Base-by-base conservation (phyloP, 345 rosid species). In the Acer negundo region DNA sequence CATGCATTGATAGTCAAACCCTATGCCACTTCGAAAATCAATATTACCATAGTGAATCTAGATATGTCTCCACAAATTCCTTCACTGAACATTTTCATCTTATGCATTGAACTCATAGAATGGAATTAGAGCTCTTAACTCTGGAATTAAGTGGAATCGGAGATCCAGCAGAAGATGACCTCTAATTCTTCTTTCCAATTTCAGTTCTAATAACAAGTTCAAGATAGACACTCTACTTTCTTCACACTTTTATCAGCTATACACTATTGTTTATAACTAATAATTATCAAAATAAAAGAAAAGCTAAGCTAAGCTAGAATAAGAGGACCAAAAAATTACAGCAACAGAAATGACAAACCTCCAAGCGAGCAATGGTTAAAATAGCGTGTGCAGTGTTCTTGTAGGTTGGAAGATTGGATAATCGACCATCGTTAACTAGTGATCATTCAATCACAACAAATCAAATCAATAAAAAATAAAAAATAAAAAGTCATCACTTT, bases 381-480 rank as follows among this genome's bases (percentile, higher is more conserved):
- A 96, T 65, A 73, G 98, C 99, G 61, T 94, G 92, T 15, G 83
- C 91, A 9, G 97, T 92, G 84, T 90, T 94, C 84, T 86, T 92
- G 87, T 94, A 94, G 53, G 88, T 85, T 35, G 94, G 98, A 65
- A 89, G 88, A 82, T 74, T 82, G 61, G 85, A 68, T 62, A 83
- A 63, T 82, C 97, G 90, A 42, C 98, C 97, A 53, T 94, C 99
- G 75, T 91, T 88, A 15, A 91, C 98, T 96, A 81, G 51, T 6
- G 17, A 17, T 8, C 42, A 66, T 20, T 74, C 46, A 58, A 74
- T 70, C 40, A 73, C 38, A 78, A 44, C 20, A 75, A 24, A 80
- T 13, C 23, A 58, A 40, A 40, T 38, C n/a, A 15, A 69, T 26
- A 23, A 31, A 23, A 31, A 79, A 76, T 0, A 28, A 28, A 31